Evolutionary conservation across 1,139 yeast genomes (phyloP), one percentile per base, ranked within the genome.

Genomic region (Ashbya aceris): DNA sequence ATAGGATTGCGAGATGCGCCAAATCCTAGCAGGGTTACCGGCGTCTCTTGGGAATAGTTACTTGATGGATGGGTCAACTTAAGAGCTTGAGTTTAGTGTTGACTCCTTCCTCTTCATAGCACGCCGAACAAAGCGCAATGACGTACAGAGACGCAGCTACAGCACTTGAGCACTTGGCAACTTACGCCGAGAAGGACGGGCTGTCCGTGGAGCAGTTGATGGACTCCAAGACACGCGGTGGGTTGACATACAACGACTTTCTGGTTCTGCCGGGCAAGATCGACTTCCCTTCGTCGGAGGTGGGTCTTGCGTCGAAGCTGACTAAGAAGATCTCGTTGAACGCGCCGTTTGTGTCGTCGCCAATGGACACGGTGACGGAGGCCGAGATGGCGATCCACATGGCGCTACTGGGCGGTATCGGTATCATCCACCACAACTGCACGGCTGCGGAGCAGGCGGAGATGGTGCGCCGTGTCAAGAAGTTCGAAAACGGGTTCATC

Each of bases 321-420:
- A 87, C 98, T 63, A 87, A 83, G 73, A 83, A 82, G 61, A 91
- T 91, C 71, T 70, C 93, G 45, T 74, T 91, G 67, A 87, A 83
- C 71, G 73, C 96, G 40, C 99, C 99, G 49, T 85, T 91, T 56
- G 91, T 91, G 50, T 89, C 97, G 30, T 86, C 96, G 59, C 99
- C 99, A 56, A 91, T 91, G 99, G 98, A 91, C 69, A 91, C 98
- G 42, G 98, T 91, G 50, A 93, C 99, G 46, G 99, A 91, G 72
- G 73, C 87, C 50, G 83, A 80, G 49, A 91, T 91, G 99, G 98
- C 99, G 53, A 91, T 93, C 58, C 81, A 87, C 70, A 89, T 91
- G 96, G 97, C 99, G 55, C 77, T 91, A 55, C 77, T 89, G 57
- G 99, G 99, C 65, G 99, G 99, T 68, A 87, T 91, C 66, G 99